Conservation (phyloP, 768 basidiomycete species). For the Mycena leptocephala region DNA sequence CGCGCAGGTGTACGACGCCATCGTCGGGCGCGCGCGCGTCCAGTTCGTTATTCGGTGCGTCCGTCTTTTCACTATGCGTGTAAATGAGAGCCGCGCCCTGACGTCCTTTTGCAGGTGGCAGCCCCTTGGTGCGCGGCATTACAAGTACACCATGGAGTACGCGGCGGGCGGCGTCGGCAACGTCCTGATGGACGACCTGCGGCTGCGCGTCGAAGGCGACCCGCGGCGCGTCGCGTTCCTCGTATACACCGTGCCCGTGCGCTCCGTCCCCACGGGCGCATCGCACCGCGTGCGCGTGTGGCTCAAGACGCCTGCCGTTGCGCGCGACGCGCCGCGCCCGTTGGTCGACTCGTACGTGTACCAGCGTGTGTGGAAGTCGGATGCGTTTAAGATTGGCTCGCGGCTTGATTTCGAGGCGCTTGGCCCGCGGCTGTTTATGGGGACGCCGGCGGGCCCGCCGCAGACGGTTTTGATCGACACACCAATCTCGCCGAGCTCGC, state of each 20-base stretch:
- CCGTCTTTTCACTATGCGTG: no score
- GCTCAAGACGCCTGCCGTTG: slow-evolving; percentile 62
- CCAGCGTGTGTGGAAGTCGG: slow-evolving; percentile 78
- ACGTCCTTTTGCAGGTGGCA: slow-evolving; percentile 62
- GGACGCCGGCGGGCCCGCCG: slow-evolving; percentile 56
- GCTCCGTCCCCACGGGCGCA: slow-evolving; percentile 69
- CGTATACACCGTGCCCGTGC: slow-evolving; percentile 73
- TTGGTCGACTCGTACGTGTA: slow-evolving; percentile 67
- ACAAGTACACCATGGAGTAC: slow-evolving; percentile 75
- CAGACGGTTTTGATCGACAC: slow-evolving; percentile 51
- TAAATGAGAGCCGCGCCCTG: not conserved
- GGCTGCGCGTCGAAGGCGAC: slow-evolving; percentile 69
- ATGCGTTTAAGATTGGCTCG: slow-evolving; percentile 74
- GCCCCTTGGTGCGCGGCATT: slow-evolving; percentile 58
- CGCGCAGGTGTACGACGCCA: slow-evolving; percentile 68
- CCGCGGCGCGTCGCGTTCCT: slow-evolving; percentile 70
- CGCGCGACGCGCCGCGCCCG: slow-evolving; percentile 28
- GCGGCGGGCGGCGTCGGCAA: slow-evolving; percentile 76
- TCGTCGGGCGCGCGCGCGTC: slow-evolving; percentile 71
- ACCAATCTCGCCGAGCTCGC: not conserved
- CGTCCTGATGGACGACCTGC: slow-evolving; percentile 67
- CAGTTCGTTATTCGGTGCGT: slow-evolving; percentile 70
- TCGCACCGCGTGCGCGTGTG: slow-evolving; percentile 78
- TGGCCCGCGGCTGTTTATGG: slow-evolving; percentile 68
- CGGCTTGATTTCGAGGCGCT: slow-evolving; percentile 69